Evolutionary conservation across 306 rosid genomes (phyloP), one percentile per base, ranked within the genome.

Genomic region (Castanea mollissima): DNA sequence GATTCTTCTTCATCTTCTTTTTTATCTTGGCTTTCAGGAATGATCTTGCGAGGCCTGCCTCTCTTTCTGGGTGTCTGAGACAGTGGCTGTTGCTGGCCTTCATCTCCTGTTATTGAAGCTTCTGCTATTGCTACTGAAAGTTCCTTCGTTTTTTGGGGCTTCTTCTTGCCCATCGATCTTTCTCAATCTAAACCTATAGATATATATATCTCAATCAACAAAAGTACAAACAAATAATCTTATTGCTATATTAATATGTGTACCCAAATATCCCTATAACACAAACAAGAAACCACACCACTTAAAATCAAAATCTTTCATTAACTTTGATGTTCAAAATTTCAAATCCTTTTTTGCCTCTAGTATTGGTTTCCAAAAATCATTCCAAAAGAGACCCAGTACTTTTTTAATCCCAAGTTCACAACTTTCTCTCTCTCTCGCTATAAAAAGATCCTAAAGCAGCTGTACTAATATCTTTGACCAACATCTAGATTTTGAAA

Each of bases 21-120:
- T 23, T 70, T 15, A 44, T 74, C 86, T 34, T 78, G 65, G 7
- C 52, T 72, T 56, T 74, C 89, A 73, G 74, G 51, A 51, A 79
- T 18, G 19, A 88, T 72, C 88, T 93, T 93, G 38, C 98, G 94
- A 81, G 98, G 98, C 73, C 97, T 86, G 0, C 98, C 98, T 85
- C 98, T 85, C 84, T 91, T 93, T 78, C 98, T 88, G 14, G 91
- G 92, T 27, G 80, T 84, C 80, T 73, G 88, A 71, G 81, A 76
- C 44, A 79, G 88, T 1, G 77, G 82, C 60, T 83, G 82, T 20
- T 76, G 87, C 46, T 69, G 69, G 3, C 67, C 57, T 69, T 81
- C 89, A 57, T 54, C 86, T 84, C 74, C 89, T 14, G 82, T 74
- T 41, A 92, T 84, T 74, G 95, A 88, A 71, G 95, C 89, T 85